These are phyloP conservation scores for Hypomyces rosellus DNA, from an alignment of 2,329 filamentous ascomycete genomes.

Conservation along the genomic window DNA sequence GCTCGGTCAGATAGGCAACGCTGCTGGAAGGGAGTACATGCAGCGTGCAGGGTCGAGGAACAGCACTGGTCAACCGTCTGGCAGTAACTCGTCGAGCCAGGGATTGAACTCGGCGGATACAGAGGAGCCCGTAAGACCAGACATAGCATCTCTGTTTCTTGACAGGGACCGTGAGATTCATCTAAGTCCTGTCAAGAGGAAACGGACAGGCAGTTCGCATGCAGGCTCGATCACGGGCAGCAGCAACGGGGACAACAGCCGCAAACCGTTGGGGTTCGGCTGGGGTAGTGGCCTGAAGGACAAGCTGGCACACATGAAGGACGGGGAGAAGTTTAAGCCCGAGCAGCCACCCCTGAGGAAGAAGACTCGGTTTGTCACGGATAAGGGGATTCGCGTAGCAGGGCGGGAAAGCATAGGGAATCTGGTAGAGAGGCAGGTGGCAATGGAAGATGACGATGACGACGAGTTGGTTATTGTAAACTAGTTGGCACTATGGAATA, in stretches of 20 bases:
- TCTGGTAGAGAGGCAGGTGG: slow-evolving; percentile 27
- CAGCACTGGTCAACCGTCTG: slow-evolving; percentile 5
- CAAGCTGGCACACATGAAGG: slow-evolving; percentile 56
- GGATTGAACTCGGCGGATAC: slow-evolving; percentile 10
- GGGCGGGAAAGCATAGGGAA: slow-evolving; percentile 67
- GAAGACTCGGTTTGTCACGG: slow-evolving; percentile 75
- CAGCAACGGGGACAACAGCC: slow-evolving; percentile 5
- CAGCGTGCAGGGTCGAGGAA: slow-evolving; percentile 27
- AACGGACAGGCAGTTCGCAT: slow-evolving; percentile 47
- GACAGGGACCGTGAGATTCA: slow-evolving; percentile 40
- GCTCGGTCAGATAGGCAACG: slow-evolving; percentile 57
- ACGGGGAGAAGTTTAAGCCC: slow-evolving; percentile 45
- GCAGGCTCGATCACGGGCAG: slow-evolving; percentile 22
- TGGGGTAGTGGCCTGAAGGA: slow-evolving; percentile 52
- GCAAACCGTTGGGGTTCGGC: slow-evolving; percentile 34
- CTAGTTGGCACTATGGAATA: slow-evolving; percentile 10
- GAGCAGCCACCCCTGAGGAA: slow-evolving; percentile 49
- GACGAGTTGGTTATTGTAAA: slow-evolving; percentile 47
- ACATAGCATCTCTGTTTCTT: slow-evolving; percentile 34
- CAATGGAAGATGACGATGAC: slow-evolving; percentile 40
- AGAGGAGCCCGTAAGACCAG: slow-evolving; percentile 29
- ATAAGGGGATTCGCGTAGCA: slow-evolving; percentile 70
- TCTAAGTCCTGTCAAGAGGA: slow-evolving; percentile 56
- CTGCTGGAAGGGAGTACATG: slow-evolving; percentile 68
- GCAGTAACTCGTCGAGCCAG: slow-evolving; percentile 6